Evolutionary conservation across 768 basidiomycete species (phyloP), one percentile per base, ranked within the genome.

Genomic region (Epithele typhae): DNA sequence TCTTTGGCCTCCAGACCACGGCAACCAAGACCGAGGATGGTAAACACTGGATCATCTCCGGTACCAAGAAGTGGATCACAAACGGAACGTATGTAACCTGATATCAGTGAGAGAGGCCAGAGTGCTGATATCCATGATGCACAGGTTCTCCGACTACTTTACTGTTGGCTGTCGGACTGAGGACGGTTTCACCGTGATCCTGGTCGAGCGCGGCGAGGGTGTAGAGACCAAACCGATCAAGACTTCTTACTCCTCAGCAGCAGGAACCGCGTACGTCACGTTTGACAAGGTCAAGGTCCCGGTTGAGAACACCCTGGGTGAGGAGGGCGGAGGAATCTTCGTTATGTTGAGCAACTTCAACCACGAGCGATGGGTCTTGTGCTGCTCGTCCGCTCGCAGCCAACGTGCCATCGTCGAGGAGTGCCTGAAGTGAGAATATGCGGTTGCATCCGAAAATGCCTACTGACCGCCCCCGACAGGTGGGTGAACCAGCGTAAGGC

Each of bases 351-450:
- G 85, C 56, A 96, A 95, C 69, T 95, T 95, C 71, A 95, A 95
- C 63, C 92, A 94, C 64, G 92, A 93, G 61, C 84, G 87, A 49
- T 93, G 88, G 90, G 88, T 92, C 18, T 92, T 93, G 87, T 82
- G 81, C 63, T 87, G 86, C 58, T 70, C 34, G 80, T 80, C 19
- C 71, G 76, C 25, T 63, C 73, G 25, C 88, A 91, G 55, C 9
- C 89, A 92, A 43, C 78, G 92, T 22, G 49, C 70, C 37, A 70
- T 78, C 62, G 77, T 89, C 32, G 92, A 93, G 55, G 91, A 92
- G 68, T 92, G 88, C 60, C 61, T 93, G 58, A 83, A 87, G 82
- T 82, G 39, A 52, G 72, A 11, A 45, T 34, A 11, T 24, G 37
- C 25, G 17, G 6, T 36, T 9, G n/a, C 6, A 12, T 9, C 37